Evolutionary conservation across 1,139 yeast genomes (phyloP).

Genomic region (Hemisphaericaspora xylofermentans): DNA sequence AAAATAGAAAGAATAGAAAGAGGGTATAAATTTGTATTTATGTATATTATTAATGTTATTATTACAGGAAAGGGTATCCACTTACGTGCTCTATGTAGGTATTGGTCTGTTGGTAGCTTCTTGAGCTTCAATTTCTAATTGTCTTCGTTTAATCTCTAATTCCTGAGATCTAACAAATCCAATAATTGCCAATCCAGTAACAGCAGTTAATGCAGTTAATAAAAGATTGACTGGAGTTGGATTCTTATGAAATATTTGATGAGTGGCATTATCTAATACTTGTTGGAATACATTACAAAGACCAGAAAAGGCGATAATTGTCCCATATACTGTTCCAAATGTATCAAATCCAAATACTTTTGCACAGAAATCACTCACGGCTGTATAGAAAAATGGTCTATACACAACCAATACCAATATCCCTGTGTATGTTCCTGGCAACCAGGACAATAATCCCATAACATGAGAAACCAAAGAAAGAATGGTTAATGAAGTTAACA

Average conservation of each 20-base stretch:
- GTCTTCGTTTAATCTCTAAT: constrained; percentile 46
- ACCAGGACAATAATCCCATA: constrained; percentile 58
- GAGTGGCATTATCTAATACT: constrained; percentile 67
- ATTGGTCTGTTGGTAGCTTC: constrained; percentile 50
- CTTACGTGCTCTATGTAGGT: constrained; percentile 39
- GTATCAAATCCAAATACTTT: constrained; percentile 92
- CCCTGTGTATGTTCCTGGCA: constrained; percentile 58
- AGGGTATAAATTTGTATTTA: constrained; percentile 7
- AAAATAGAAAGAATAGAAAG: constrained; percentile 18
- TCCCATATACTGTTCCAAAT: constrained; percentile 90
- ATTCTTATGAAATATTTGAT: constrained; percentile 62
- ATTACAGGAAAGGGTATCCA: constrained; percentile 1
- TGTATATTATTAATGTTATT: constrained; percentile 5
- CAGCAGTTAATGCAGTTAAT: constrained; percentile 51
- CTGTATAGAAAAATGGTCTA: constrained; percentile 90
- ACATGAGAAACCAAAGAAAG: constrained; percentile 65
- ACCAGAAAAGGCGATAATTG: constrained; percentile 80
- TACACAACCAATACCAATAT: constrained; percentile 73
- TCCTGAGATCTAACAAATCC: constrained; percentile 56
- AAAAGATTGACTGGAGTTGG: constrained; percentile 73
- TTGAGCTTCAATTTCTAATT: constrained; percentile 63
- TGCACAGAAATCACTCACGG: constrained; percentile 86
- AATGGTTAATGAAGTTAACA: constrained; percentile 50
- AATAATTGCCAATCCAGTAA: constrained; percentile 55
- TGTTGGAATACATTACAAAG: constrained; percentile 72